Conservation (phyloP, 805 yeast species). For the Candida namnaoensis region DNA sequence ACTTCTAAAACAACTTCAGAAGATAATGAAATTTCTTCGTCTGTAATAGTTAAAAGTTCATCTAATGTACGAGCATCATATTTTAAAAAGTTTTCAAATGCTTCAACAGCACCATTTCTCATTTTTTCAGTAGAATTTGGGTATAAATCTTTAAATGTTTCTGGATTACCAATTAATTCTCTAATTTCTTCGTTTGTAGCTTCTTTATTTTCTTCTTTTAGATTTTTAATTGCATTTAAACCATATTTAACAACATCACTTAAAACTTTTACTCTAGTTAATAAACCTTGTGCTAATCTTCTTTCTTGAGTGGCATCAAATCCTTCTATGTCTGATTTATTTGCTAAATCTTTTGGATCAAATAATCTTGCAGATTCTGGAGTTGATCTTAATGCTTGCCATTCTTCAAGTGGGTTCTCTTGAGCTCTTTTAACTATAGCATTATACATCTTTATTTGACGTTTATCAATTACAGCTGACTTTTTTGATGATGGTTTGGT, state of each 20-base stretch:
- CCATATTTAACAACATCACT: too few species aligned
- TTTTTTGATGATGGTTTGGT: slow-evolving; percentile 67
- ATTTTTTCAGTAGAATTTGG: slow-evolving; percentile 6
- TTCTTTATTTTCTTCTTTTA: not conserved
- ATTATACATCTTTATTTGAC: slow-evolving; percentile 73
- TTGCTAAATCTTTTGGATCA: not conserved
- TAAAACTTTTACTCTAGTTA: too few species aligned
- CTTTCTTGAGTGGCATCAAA: slow-evolving; percentile 15
- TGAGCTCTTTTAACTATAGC: slow-evolving; percentile 51
- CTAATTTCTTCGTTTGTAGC: not conserved
- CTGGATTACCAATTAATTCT: not conserved
- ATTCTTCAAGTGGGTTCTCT: slow-evolving; percentile 32
- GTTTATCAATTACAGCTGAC: slow-evolving; percentile 61
- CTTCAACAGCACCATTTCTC: slow-evolving; percentile 10
- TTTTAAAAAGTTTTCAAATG: too few species aligned
- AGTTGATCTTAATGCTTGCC: slow-evolving; percentile 15
- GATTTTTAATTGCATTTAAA: too few species aligned
- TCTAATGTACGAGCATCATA: too few species aligned
- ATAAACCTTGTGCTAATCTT: slow-evolving; percentile 2
- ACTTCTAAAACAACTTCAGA: slow-evolving; percentile 6
- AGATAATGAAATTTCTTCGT: slow-evolving; percentile 20
- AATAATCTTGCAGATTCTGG: too few species aligned
- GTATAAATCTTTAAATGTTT: too few species aligned
- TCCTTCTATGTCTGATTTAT: slow-evolving; percentile 26
- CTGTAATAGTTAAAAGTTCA: slow-evolving; percentile 12